Base-by-base conservation (phyloP, 169 alveolate genomes). In the Babesia caballi region DNA sequence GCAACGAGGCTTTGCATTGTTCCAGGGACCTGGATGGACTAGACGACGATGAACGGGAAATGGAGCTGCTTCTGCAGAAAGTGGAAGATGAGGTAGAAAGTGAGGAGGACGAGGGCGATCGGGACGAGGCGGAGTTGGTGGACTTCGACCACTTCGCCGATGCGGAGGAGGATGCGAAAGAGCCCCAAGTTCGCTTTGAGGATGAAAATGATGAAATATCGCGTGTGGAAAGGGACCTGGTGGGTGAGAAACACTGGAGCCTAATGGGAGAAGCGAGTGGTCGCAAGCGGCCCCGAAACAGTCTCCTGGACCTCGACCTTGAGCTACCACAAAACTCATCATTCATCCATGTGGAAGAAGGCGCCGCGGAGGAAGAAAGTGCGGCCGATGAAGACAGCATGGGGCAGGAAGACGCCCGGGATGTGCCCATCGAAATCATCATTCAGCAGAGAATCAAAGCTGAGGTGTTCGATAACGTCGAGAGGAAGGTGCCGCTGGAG, bases 211-310 rank as follows among this genome's bases (percentile, higher is more conserved):
- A 51, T 52, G 71, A 82, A 33, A 88, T 65, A 73, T 68, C 81
- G 38, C 51, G 60, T 32, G 47, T 88, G 11, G 97, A 93, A 58
- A 69, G 82, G 50, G 90, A 91, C 25, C 66, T 88, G 67, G 68
- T 90, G 4, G 78, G 75, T 25, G 74, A 76, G 60, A 93, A 93
- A 67, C 91, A 85, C 25, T 93, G 97, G 97, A 83, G 93, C 17
- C 41, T 93, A 59, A 77, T 59, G 67, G 97, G 97, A 21, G 97
- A 93, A 56, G 88, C 90, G 27, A 41, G 36, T 17, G 93, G 88
- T 0, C 66, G 74, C 54, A 68, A 88, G 38, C 51, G 97, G 19
- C 96, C 96, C 3, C 65, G 87, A 30, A 90, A 93, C 63, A 85
- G 94, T 32, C 66, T 93, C 19, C 71, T 93, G n/a, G 83, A 73